Percentiles rank a stretch among this genome's conserved stretches.
Evolutionary conservation across 257 asterid genomes (phyloP).

Genomic region (Ehretia macrophylla): DNA sequence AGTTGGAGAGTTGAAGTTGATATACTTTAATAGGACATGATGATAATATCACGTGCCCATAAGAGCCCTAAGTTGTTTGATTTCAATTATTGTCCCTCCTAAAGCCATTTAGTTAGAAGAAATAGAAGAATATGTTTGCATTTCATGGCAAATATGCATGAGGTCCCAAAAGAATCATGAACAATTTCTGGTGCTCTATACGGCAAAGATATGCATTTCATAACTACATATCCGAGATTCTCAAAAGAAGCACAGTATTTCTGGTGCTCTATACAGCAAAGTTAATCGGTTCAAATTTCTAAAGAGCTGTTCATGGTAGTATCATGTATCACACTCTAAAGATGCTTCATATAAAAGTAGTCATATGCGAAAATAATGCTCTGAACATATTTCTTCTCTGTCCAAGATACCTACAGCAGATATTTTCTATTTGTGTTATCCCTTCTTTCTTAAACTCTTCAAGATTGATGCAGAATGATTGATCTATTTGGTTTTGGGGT

Average conservation of each 20-base stretch:
- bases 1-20: not conserved
- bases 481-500: constrained; percentile 34
- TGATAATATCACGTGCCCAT: no score
- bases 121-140: no score
- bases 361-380: not conserved
- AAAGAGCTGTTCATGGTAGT: not conserved
- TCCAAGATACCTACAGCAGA: not conserved
- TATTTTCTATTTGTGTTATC: not conserved
- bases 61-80: no score
- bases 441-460: not conserved
- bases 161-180: no score
- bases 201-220: no score
- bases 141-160: no score
- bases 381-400: not conserved
- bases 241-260: no score
- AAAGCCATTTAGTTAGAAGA: no score
- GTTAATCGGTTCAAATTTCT: not conserved
- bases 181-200: no score
- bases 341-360: not conserved
- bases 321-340: not conserved
- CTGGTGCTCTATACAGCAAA: not conserved
- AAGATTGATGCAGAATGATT: constrained; percentile 33
- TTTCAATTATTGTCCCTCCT: no score
- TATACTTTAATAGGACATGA: no score
- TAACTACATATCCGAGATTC: no score